Evolutionary conservation across 345 rosid species (phyloP).

Genomic region (Rhodamnia rubescens): DNA sequence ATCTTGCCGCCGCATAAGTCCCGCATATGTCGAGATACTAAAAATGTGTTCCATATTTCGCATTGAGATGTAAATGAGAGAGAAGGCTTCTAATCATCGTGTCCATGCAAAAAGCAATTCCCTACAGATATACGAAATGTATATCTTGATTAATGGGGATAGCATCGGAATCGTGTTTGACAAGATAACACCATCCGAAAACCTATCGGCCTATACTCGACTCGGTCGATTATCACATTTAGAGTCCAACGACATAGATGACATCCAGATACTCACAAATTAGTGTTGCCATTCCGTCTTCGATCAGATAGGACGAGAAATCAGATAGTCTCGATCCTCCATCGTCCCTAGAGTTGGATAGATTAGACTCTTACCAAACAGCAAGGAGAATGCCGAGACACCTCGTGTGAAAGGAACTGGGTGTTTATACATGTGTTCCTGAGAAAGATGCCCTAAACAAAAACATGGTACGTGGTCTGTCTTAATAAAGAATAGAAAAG

Average conservation of each 20-base stretch:
- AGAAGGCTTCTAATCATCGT: background rate
- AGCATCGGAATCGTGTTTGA: rapidly evolving
- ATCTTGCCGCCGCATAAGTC: too few species aligned
- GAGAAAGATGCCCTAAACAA: background rate
- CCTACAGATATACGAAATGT: background rate
- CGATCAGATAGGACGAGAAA: background rate
- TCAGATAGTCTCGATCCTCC: background rate
- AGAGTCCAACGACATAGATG: rapidly evolving
- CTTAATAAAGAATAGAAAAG: background rate
- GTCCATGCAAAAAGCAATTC: background rate
- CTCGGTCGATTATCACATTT: background rate
- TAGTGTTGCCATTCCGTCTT: background rate
- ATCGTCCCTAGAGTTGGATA: background rate
- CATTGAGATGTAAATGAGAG: background rate
- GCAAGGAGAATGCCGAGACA: background rate
- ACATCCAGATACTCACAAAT: background rate
- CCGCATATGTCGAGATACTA: background rate
- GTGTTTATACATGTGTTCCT: background rate
- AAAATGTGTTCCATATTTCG: background rate
- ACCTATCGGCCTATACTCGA: background rate
- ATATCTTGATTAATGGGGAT: background rate
- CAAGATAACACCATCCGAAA: background rate
- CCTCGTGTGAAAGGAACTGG: background rate
- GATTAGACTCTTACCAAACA: background rate
- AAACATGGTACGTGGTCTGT: background rate